Evolutionary conservation across 257 asterid species (phyloP).

Genomic region (Mitragyna speciosa): DNA sequence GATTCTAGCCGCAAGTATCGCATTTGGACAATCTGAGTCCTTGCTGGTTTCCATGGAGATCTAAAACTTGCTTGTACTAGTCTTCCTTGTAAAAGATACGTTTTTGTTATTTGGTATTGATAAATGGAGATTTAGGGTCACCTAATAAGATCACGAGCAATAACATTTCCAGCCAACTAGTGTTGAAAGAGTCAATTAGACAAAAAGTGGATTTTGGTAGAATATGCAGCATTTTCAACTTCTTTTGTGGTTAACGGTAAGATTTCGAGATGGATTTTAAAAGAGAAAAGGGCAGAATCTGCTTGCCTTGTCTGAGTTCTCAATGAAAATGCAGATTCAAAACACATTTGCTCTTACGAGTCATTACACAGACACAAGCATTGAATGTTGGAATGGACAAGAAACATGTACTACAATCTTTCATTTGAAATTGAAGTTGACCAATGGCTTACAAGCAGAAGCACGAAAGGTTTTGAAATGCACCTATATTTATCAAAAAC

Average conservation of each 20-base stretch:
- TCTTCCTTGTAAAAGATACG: neutral
- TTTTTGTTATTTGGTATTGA: too few species aligned
- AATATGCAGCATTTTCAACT: neutral
- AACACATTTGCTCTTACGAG: neutral
- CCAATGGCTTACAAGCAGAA: slow-evolving; percentile 17
- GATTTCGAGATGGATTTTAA: neutral
- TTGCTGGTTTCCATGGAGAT: neutral
- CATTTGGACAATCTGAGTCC: neutral
- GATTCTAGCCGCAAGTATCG: neutral
- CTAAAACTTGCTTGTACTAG: neutral
- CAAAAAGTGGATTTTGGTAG: neutral
- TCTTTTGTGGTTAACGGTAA: neutral
- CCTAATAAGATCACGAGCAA: too few species aligned
- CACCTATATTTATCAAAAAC: neutral
- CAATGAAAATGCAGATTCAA: neutral
- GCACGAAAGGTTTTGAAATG: neutral
- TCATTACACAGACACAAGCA: neutral
- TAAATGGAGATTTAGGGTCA: neutral
- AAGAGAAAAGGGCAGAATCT: neutral
- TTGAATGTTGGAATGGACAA: neutral
- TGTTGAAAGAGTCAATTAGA: too few species aligned
- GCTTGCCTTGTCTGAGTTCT: neutral
- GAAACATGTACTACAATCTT: slow-evolving; percentile 4
- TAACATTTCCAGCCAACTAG: too few species aligned
- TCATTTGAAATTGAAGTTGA: neutral